A percentile compares a stretch with the other conserved stretches of the same genome.
Evolutionary conservation across 2,329 filamentous ascomycete genomes (phyloP).

Genomic region (Thelonectria olida): DNA sequence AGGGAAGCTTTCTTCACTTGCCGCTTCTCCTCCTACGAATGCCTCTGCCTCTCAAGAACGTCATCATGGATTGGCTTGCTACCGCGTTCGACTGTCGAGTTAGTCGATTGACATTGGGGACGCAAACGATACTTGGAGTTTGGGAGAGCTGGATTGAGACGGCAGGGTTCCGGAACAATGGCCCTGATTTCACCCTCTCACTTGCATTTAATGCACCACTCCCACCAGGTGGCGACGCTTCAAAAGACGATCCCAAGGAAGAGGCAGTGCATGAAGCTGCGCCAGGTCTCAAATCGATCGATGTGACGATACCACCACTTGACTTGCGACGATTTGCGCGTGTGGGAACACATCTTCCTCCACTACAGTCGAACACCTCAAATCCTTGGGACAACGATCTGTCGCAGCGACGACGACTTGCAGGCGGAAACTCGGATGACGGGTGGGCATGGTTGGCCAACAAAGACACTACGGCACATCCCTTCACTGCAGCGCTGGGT

Average conservation of each 20-base stretch:
- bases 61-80: conserved; percentile 61
- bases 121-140: conserved; percentile 56
- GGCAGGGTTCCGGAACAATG: conserved; percentile 46
- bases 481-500: conserved; percentile 61
- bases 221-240: conserved; percentile 11
- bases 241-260: conserved; percentile 24
- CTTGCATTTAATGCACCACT: conserved; percentile 59
- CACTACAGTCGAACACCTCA: conserved; percentile 1
- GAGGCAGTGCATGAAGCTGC: conserved; percentile 26
- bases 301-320: conserved; percentile 59
- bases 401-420: conserved; percentile 55
- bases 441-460: conserved; percentile 60
- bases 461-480: conserved; percentile 33
- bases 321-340: conserved; percentile 59
- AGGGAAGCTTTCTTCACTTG: conserved; percentile 54
- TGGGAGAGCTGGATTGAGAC: conserved; percentile 63
- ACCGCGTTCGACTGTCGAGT: conserved; percentile 66
- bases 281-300: conserved; percentile 54
- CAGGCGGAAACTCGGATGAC: conserved; percentile 58
- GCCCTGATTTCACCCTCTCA: conserved; percentile 58
- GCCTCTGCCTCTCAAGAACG: conserved; percentile 60
- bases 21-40: conserved; percentile 65
- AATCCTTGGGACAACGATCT: conserved; percentile 44
- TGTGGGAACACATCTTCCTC: conserved; percentile 45
- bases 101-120: conserved; percentile 59